Conservation (phyloP, 495 filamentous ascomycete species). For the Lophium mytilinum region DNA sequence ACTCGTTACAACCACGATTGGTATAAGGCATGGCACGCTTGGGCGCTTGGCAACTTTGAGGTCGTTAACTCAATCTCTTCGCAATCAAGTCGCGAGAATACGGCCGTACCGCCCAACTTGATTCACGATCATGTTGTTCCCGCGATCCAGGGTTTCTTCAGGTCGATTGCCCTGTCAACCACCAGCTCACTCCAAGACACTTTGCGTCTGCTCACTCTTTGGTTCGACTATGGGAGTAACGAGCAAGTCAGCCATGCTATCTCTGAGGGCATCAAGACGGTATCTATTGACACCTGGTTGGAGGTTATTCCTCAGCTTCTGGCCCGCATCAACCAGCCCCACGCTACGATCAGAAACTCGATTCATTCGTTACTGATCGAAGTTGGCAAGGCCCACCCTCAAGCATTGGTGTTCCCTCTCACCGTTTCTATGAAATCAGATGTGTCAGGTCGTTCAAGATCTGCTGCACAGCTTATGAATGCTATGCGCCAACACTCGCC, state of each 20-base stretch:
- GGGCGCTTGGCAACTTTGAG: slow-evolving; percentile 98
- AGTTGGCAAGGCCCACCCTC: slow-evolving; percentile 87
- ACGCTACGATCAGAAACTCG: slow-evolving; percentile 70
- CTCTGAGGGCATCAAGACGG: slow-evolving; percentile 78
- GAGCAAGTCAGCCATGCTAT: slow-evolving; percentile 79
- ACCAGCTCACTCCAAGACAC: slow-evolving; percentile 94
- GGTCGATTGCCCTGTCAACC: slow-evolving; percentile 83
- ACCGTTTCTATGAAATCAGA: slow-evolving; percentile 98
- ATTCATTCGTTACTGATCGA: slow-evolving; percentile 88
- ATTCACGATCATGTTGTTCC: slow-evolving; percentile 86
- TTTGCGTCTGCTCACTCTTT: slow-evolving; percentile 81
- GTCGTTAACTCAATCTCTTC: slow-evolving; percentile 75
- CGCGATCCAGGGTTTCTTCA: slow-evolving; percentile 89
- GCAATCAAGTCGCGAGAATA: slow-evolving; percentile 49
- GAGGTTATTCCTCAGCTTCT: slow-evolving; percentile 97
- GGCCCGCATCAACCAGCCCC: slow-evolving; percentile 92
- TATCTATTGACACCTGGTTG: slow-evolving; percentile 96
- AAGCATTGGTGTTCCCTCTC: slow-evolving; percentile 98
- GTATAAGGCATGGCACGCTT: slow-evolving; percentile 99
- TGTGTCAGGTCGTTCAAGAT: slow-evolving; percentile 65
- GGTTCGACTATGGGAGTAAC: slow-evolving; percentile 89
- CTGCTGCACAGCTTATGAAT: slow-evolving; percentile 89
- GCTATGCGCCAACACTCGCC: slow-evolving; percentile 93
- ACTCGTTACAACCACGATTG: slow-evolving; percentile 86
- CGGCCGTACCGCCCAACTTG: slow-evolving; percentile 51